These are phyloP conservation scores for Chamaecyparis obtusa DNA, from an alignment of 75 land plant species.

Conservation along the genomic window DNA sequence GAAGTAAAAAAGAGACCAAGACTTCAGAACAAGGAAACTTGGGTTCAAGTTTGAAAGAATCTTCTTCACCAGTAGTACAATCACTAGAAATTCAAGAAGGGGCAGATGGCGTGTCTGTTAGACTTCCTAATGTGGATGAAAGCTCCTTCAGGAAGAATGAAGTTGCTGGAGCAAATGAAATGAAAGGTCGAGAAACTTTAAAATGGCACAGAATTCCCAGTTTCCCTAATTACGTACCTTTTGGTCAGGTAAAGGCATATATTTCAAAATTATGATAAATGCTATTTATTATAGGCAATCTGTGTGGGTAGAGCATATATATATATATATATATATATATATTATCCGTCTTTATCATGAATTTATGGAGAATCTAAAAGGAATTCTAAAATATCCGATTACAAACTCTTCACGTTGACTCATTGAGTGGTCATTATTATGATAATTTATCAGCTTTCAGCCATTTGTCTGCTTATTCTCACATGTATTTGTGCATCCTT, in stretches of 20 bases:
- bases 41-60: constrained; percentile 22
- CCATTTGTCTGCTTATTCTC: background rate
- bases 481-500: background rate
- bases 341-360: background rate
- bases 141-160: constrained; percentile 8
- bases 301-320: background rate
- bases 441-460: background rate
- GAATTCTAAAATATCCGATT: background rate
- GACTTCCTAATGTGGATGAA: constrained; percentile 30
- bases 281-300: background rate
- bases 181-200: constrained; percentile 14
- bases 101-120: constrained; percentile 61
- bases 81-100: constrained; percentile 84
- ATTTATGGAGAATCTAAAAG: background rate
- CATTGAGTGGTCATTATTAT: background rate
- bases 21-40: constrained; percentile 15
- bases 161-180: constrained; percentile 18
- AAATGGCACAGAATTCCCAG: constrained; percentile 65
- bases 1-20: constrained; percentile 25
- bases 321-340: background rate
- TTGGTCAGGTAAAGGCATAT: constrained; percentile 64
- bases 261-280: background rate
- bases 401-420: background rate
- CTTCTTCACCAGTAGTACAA: constrained; percentile 30
- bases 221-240: constrained; percentile 90